Evolutionary conservation across 2,329 filamentous ascomycete species (phyloP), one percentile per base, ranked within the genome.

Genomic region (Boeremia lycopersici): DNA sequence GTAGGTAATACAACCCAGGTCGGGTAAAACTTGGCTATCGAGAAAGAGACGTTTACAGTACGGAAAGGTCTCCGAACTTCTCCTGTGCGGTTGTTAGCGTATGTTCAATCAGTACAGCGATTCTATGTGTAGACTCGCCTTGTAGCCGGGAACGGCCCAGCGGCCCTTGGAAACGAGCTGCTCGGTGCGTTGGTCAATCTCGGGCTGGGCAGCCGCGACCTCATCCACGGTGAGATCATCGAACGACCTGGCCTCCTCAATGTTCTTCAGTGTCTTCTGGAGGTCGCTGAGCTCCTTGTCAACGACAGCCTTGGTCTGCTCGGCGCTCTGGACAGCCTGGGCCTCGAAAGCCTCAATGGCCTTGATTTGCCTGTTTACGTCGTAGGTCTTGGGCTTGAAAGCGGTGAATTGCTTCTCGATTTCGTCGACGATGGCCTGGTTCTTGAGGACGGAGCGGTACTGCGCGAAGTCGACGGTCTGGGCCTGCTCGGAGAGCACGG

Each of bases 101-200:
- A 5, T n/a, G 35, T 23, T 15, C 13, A 19, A 13, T 34, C 19
- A 1, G 2, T 36, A 23, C 11, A 4, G 9, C 13, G 15, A 34
- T 9, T 9, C 17, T 13, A 25, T 10, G 11, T 25, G 25, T 30
- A 13, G 59, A 79, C 88, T 71, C 82, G 93, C 93, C 91, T 97
- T 96, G 90, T 99, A 99, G 77, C 95, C 95, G 63, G 95, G 93
- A 75, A 96, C 93, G 82, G 88, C 86, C 95, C 95, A 99, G 87
- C 92, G 91, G 78, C 93, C 93, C 89, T 96, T 97, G 79, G 91
- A 91, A 65, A 99, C 93, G 77, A 99, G 87, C 82, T 95, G 88
- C 72, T 88, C 82, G 71, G 93, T 96, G 86, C 96, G 96, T 86
- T 96, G 88, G 82, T 98, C 93, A 78, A 99, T 97, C 68, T 96